A percentile compares a stretch with the other conserved stretches of the same genome.
phyloP scores from a whole-genome alignment of 768 basidiomycete species.

The Epithele typhae region DNA sequence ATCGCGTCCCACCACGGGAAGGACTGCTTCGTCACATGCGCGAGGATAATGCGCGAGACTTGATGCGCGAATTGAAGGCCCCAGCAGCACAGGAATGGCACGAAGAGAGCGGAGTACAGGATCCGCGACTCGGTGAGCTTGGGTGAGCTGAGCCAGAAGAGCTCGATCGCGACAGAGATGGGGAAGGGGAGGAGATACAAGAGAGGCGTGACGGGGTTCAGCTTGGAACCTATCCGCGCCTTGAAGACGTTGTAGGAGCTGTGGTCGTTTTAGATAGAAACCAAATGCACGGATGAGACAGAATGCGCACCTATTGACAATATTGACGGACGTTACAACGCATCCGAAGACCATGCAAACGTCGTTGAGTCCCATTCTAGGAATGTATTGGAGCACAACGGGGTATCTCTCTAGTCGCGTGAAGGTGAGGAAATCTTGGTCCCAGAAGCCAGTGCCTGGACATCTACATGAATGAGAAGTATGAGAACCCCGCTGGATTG shows the following conservation, averaged over 20 bases:
- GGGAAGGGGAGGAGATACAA: constrained; percentile 78
- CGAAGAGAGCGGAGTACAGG: constrained; percentile 69
- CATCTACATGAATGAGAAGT: too few species aligned
- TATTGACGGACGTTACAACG: constrained; percentile 73
- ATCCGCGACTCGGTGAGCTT: constrained; percentile 57
- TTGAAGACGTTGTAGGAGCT: constrained; percentile 81
- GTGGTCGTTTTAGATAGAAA: background rate
- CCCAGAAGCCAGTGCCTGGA: constrained; percentile 79
- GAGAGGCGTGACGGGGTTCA: constrained; percentile 51
- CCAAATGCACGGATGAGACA: background rate
- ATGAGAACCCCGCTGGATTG: background rate
- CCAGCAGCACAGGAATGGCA: constrained; percentile 91
- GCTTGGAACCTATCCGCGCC: constrained; percentile 41
- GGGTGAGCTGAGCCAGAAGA: constrained; percentile 79
- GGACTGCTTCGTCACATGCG: constrained; percentile 78
- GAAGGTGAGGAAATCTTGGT: constrained; percentile 59
- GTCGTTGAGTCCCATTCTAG: constrained; percentile 77
- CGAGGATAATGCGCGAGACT: constrained; percentile 89
- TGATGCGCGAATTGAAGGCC: constrained; percentile 89
- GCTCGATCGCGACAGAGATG: constrained; percentile 61
- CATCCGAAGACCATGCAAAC: constrained; percentile 81
- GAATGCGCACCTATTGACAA: constrained; percentile 52
- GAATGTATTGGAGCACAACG: constrained; percentile 42
- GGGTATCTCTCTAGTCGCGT: constrained; percentile 50
- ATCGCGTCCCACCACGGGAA: constrained; percentile 89